Evolutionary conservation across 345 rosid genomes (phyloP).

Genomic region (Eucalyptus tenuipes): DNA sequence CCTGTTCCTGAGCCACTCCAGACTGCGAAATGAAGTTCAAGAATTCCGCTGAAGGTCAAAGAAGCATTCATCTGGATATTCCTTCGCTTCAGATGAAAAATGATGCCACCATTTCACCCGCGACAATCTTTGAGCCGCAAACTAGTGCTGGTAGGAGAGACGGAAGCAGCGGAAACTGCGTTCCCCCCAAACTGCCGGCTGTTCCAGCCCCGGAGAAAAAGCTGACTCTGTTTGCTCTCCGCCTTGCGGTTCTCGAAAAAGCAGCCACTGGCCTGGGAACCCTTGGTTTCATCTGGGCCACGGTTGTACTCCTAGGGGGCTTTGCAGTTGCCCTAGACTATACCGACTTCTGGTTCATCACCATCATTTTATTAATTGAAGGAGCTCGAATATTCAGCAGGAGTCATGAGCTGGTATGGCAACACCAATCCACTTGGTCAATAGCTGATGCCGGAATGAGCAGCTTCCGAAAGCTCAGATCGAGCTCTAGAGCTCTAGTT

Average conservation of each 20-base stretch:
- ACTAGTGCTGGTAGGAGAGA: neutral
- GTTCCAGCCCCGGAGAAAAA: neutral
- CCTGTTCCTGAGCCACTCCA: neutral
- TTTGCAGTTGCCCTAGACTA: neutral
- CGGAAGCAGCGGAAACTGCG: neutral
- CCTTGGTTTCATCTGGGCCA: slow-evolving; percentile 82
- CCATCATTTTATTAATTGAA: neutral
- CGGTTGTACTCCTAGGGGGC: slow-evolving; percentile 78
- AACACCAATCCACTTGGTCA: neutral
- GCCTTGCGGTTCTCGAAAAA: neutral
- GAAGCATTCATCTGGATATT: slow-evolving; percentile 27
- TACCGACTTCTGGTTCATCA: neutral
- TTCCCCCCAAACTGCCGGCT: neutral
- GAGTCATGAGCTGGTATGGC: neutral
- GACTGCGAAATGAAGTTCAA: slow-evolving; percentile 14
- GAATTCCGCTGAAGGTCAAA: slow-evolving; percentile 10
- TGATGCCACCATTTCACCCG: neutral
- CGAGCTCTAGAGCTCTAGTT: neutral
- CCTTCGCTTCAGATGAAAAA: neutral
- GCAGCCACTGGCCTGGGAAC: slow-evolving; percentile 71
- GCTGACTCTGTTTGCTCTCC: neutral
- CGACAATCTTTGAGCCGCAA: neutral
- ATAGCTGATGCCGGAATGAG: neutral
- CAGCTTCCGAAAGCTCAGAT: neutral
- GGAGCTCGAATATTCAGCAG: neutral